These are phyloP conservation scores for Arctium minus DNA, from an alignment of 129 eudicot genomes.

Conservation along the genomic window DNA sequence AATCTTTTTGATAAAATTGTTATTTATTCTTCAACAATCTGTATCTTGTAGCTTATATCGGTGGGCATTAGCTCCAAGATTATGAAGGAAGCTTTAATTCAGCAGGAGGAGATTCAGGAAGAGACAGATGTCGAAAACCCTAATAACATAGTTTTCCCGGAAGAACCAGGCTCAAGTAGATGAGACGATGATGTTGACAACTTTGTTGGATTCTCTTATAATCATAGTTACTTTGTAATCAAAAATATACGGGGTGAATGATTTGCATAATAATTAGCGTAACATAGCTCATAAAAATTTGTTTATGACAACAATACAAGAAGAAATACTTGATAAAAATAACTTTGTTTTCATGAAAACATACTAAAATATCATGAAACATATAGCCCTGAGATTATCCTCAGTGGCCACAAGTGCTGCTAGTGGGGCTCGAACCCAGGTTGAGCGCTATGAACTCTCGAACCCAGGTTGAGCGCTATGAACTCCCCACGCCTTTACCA, in stretches of 20 bases:
- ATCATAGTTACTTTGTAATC: slow-evolving; percentile 44
- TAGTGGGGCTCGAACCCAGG: no score
- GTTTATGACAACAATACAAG: slow-evolving; percentile 32
- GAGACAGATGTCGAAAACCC: slow-evolving; percentile 54
- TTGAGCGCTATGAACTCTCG: no score
- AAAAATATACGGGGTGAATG: not conserved
- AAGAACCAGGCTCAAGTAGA: slow-evolving; percentile 33
- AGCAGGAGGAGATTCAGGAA: slow-evolving; percentile 77
- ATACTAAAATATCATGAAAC: no score
- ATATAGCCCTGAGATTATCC: no score
- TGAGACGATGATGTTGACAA: slow-evolving; percentile 77
- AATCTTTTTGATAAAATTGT: not conserved
- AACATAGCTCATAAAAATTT: not conserved
- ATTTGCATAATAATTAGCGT: not conserved
- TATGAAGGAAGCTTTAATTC: slow-evolving; percentile 72
- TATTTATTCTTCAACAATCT: not conserved
- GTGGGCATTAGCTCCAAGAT: slow-evolving; percentile 73
- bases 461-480: no score
- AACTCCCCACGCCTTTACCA: no score
- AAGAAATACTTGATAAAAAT: slow-evolving; percentile 20
- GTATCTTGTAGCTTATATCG: slow-evolving; percentile 51
- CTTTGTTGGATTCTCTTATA: slow-evolving; percentile 66
- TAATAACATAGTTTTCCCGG: slow-evolving; percentile 29
- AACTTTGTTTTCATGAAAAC: no score
- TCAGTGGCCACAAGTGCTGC: no score